These are phyloP conservation scores for Fusarium citri DNA, from an alignment of 2,329 filamentous ascomycete species.

Conservation along the genomic window DNA sequence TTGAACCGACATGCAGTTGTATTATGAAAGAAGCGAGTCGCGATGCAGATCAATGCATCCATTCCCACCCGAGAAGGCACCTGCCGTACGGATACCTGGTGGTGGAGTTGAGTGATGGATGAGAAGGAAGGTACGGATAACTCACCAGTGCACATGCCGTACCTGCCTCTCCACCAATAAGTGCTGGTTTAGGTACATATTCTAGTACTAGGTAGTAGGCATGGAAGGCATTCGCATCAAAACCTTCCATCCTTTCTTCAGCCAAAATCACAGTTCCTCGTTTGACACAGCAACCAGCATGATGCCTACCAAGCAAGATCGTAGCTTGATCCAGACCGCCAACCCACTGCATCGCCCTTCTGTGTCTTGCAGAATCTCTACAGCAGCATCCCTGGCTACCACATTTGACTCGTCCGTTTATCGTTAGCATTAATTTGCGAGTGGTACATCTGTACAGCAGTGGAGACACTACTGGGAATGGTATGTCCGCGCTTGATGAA, in stretches of 20 bases:
- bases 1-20: constrained; percentile 5
- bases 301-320: constrained; percentile 1
- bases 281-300: constrained; percentile 4
- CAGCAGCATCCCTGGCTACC: constrained; percentile 29
- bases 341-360: constrained; percentile 22
- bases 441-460: not conserved
- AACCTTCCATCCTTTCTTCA: not conserved
- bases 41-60: constrained; percentile 13
- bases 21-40: constrained; percentile 9
- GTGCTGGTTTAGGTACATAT: not conserved
- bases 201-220: not conserved
- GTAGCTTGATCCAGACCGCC: constrained; percentile 33
- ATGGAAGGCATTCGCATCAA: constrained; percentile 1
- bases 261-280: constrained; percentile 3
- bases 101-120: not conserved
- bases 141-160: not conserved
- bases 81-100: not conserved
- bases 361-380: constrained; percentile 28
- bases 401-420: constrained; percentile 14
- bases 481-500: constrained; percentile 19
- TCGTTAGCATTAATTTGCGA: constrained; percentile 18
- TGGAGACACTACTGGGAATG: constrained; percentile 16
- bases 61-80: not conserved
- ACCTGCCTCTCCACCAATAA: not conserved
- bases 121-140: not conserved